Evolutionary conservation across 345 rosid species (phyloP), one percentile per base, ranked within the genome.

Genomic region (Microcos paniculata): DNA sequence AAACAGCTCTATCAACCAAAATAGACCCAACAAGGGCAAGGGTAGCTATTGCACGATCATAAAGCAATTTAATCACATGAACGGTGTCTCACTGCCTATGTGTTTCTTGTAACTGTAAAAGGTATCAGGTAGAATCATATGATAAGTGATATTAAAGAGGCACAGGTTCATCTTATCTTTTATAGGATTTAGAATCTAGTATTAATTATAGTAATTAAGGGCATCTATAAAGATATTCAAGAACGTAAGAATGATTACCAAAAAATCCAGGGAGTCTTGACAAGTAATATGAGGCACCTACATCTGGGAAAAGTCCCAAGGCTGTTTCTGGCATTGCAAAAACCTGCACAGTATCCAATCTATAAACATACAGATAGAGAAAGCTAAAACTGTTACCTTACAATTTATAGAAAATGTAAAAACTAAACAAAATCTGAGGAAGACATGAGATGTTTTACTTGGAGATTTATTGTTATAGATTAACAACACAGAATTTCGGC

Each of bases 291-390:
- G 98, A 89, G 74, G 94, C 93, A 53, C 96, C 97, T 33, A 90
- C 73, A 83, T 94, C 98, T 49, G 96, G 98, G 82, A 94, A 92
- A 83, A 92, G 96, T 31, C 94, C 96, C 28, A 94, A 78, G 53
- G 90, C 90, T 72, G 96, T 89, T 81, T 94, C 97, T 70, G 95
- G 97, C 97, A 92, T 94, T 67, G 97, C 94, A 86, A 94, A 91
- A 67, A 89, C 76, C 98, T 94, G 83, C 80, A 78, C 73, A 75
- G 46, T 18, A 31, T 72, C 59, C 64, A 71, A 70, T 26, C 78
- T 9, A 73, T 57, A 49, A 61, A 16, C 23, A 71, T 14, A 43
- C 33, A n/a, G 28, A 62, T 13, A 24, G 19, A 52, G n/a, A 78
- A 56, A 38, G 61, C 21, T 31, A 51, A 30, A 58, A 63, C n/a